Percentiles rank a stretch among this genome's conserved stretches.
Conservation (phyloP, 129 eudicot species). For the Artemisia argyi region DNA sequence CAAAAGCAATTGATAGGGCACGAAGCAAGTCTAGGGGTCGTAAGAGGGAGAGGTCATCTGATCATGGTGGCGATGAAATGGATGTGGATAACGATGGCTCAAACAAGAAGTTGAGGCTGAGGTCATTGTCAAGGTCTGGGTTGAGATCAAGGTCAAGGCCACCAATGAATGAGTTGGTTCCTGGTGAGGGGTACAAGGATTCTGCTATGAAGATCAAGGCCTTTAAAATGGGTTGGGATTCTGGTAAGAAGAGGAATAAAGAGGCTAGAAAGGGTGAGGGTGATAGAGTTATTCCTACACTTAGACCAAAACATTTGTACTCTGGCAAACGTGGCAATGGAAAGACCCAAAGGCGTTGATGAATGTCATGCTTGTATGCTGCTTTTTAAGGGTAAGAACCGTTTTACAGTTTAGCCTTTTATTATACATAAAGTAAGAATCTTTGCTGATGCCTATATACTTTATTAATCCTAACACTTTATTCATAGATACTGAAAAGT, state of each 20-base stretch:
- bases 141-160: constrained; percentile 68
- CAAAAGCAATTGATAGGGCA: constrained; percentile 60
- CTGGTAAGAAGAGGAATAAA: constrained; percentile 68
- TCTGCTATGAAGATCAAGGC: constrained; percentile 71
- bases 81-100: constrained; percentile 58
- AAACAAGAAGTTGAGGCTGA: constrained; percentile 62
- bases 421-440: neutral
- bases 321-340: constrained; percentile 82
- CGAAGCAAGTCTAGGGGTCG: constrained; percentile 91
- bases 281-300: constrained; percentile 76
- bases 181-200: constrained; percentile 89
- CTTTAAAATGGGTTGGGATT: constrained; percentile 45
- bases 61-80: constrained; percentile 48
- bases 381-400: neutral
- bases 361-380: neutral
- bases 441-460: neutral
- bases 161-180: constrained; percentile 56
- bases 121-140: constrained; percentile 47
- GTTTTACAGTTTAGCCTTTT: constrained; percentile 1
- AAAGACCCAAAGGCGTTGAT: constrained; percentile 71
- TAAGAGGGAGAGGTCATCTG: constrained; percentile 79
- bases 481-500: neutral
- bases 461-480: no score
- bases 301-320: constrained; percentile 78
- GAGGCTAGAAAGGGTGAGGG: constrained; percentile 75